phyloP scores from a whole-genome alignment of 2,329 filamentous ascomycete species.

The Talaromyces marneffei region DNA sequence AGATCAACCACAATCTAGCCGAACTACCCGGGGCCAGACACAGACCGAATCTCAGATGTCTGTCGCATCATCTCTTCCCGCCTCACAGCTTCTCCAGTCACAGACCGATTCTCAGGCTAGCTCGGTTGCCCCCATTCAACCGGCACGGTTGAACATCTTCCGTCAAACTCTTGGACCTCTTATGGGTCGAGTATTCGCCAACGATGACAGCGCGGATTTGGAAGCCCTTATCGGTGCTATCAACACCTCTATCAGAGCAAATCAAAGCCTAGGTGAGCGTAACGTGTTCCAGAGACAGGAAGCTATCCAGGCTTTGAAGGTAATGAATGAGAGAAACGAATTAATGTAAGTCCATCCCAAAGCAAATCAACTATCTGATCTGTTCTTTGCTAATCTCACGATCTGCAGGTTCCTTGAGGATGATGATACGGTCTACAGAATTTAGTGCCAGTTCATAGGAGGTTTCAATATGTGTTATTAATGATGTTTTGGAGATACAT shows the following conservation, averaged over 20 bases:
- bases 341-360: constrained; percentile 67
- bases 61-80: constrained; percentile 72
- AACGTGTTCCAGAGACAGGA: constrained; percentile 64
- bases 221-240: constrained; percentile 70
- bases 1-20: constrained; percentile 35
- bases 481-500: not conserved
- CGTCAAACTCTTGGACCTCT: constrained; percentile 74
- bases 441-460: constrained; percentile 41
- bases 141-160: constrained; percentile 66
- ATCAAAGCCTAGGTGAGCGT: constrained; percentile 43
- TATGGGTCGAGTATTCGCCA: constrained; percentile 76
- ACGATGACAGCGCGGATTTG: constrained; percentile 69
- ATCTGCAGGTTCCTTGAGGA: constrained; percentile 38
- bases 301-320: constrained; percentile 68
- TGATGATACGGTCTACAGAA: constrained; percentile 64
- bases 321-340: constrained; percentile 77
- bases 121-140: constrained; percentile 41
- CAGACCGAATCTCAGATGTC: constrained; percentile 54
- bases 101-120: constrained; percentile 44
- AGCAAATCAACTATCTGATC: not conserved
- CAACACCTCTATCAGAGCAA: constrained; percentile 59
- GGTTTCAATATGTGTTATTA: constrained; percentile 1
- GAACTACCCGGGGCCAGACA: constrained; percentile 36
- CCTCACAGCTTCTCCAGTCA: constrained; percentile 61
- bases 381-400: constrained; percentile 1